Percentiles rank a stretch among this genome's conserved stretches.
phyloP scores from a whole-genome alignment of 148 eudicot genomes.

The Dianthus caryophyllus region DNA sequence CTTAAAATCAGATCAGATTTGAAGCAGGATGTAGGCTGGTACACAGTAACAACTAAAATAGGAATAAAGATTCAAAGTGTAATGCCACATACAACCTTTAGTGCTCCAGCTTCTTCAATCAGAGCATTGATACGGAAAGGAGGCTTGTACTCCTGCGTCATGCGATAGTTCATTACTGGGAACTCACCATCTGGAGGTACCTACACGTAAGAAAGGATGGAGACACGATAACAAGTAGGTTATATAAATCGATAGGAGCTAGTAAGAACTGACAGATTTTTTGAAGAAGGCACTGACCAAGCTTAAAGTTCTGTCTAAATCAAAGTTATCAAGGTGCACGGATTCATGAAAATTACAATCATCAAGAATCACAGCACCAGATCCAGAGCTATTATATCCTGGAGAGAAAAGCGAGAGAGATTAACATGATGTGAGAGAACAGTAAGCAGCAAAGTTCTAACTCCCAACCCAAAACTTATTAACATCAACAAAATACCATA shows the following conservation, averaged over 20 bases:
- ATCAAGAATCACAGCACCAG: constrained; percentile 81
- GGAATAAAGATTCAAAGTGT: not conserved
- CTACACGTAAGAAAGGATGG: constrained; percentile 30
- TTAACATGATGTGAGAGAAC: constrained; percentile 12
- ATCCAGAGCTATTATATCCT: constrained; percentile 78
- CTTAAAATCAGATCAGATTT: not conserved
- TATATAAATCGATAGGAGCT: constrained; percentile 10
- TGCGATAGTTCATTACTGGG: constrained; percentile 99
- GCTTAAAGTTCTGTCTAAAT: constrained; percentile 67
- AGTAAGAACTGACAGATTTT: constrained; percentile 9
- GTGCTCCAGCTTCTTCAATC: constrained; percentile 90
- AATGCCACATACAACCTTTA: constrained; percentile 45
- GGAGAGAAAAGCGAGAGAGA: constrained; percentile 13
- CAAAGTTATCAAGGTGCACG: constrained; percentile 88
- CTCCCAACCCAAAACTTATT: not conserved
- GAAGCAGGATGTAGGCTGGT: not conserved
- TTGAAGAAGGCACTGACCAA: constrained; percentile 54
- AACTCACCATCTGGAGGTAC: constrained; percentile 97
- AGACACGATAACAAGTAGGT: not conserved
- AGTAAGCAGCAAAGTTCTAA: constrained; percentile 10
- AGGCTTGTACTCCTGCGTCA: constrained; percentile 94
- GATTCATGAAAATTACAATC: constrained; percentile 98
- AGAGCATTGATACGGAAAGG: constrained; percentile 76
- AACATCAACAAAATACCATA: constrained; percentile 50
- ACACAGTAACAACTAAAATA: not conserved